phyloP scores from a whole-genome alignment of 805 yeast species.

The Torulaspora microellipsoides region DNA sequence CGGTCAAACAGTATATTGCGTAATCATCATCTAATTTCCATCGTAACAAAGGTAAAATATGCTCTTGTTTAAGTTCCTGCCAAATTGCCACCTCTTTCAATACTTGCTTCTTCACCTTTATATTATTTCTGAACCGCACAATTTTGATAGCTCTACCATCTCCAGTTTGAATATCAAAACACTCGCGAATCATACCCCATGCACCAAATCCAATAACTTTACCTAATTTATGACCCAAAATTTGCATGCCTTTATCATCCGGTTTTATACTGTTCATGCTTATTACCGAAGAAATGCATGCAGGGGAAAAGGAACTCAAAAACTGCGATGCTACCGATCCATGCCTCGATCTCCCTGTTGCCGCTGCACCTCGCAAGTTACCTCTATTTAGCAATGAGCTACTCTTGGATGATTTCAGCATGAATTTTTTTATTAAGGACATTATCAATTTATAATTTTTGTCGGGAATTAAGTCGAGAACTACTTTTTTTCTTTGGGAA shows the following conservation, averaged over 20 bases:
- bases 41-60: conserved; percentile 58
- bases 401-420: conserved; percentile 25
- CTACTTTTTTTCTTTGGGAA: conserved; percentile 50
- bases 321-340: conserved; percentile 35
- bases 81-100: conserved; percentile 71
- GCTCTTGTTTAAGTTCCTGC: conserved; percentile 60
- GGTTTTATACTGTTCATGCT: conserved; percentile 17
- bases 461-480: conserved; percentile 36
- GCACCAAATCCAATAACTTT: conserved; percentile 83
- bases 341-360: conserved; percentile 21
- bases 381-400: conserved; percentile 18
- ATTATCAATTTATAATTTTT: conserved; percentile 35
- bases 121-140: conserved; percentile 47
- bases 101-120: conserved; percentile 52
- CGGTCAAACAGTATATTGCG: conserved; percentile 69
- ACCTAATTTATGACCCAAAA: conserved; percentile 61
- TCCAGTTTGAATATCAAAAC: conserved; percentile 36
- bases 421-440: conserved; percentile 27
- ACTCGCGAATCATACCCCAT: conserved; percentile 81
- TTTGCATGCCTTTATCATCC: conserved; percentile 65
- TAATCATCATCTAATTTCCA: conserved; percentile 53
- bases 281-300: conserved; percentile 17
- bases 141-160: conserved; percentile 58
- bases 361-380: conserved; percentile 4
- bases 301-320: conserved; percentile 33